These are phyloP conservation scores for Jaminaea rosea DNA, from an alignment of 1,284 basidiomycete species.

Conservation along the genomic window DNA sequence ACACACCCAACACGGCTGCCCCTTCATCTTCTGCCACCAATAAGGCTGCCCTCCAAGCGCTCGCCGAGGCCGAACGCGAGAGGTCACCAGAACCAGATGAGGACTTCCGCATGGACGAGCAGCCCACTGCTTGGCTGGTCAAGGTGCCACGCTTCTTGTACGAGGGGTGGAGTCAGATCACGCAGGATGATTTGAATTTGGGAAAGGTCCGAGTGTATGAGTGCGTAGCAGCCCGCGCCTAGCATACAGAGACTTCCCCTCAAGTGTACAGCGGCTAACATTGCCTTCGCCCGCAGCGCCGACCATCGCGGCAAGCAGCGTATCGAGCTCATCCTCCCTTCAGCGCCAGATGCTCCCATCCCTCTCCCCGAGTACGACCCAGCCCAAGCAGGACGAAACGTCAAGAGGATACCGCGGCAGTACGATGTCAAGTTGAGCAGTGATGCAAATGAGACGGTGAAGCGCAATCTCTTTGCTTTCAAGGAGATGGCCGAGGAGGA, in stretches of 20 bases:
- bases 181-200: slow-evolving; percentile 50
- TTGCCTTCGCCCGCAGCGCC: slow-evolving; percentile 7
- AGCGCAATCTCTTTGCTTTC: slow-evolving; percentile 40
- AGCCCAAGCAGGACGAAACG: slow-evolving; percentile 10
- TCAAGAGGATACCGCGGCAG: slow-evolving; percentile 19
- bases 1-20: not conserved
- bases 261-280: not conserved
- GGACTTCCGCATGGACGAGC: slow-evolving; percentile 33
- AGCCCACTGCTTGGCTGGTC: slow-evolving; percentile 41
- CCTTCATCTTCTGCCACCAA: too few relatives aligned
- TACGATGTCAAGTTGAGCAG: slow-evolving; percentile 39
- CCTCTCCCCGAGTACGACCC: slow-evolving; percentile 13
- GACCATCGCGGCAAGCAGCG: slow-evolving; percentile 35
- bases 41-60: too few relatives aligned
- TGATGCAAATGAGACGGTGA: slow-evolving; percentile 15
- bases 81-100: slow-evolving; percentile 36
- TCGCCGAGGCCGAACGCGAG: not conserved
- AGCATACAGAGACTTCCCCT: not conserved
- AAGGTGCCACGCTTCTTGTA: slow-evolving; percentile 52
- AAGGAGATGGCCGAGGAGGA: slow-evolving; percentile 21
- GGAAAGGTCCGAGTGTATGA: slow-evolving; percentile 52
- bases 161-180: slow-evolving; percentile 51
- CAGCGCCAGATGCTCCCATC: slow-evolving; percentile 22
- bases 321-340: slow-evolving; percentile 41
- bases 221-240: slow-evolving; percentile 8